Evolutionary conservation across 140 eudicot species (phyloP).

Genomic region (Bidens hawaiensis): DNA sequence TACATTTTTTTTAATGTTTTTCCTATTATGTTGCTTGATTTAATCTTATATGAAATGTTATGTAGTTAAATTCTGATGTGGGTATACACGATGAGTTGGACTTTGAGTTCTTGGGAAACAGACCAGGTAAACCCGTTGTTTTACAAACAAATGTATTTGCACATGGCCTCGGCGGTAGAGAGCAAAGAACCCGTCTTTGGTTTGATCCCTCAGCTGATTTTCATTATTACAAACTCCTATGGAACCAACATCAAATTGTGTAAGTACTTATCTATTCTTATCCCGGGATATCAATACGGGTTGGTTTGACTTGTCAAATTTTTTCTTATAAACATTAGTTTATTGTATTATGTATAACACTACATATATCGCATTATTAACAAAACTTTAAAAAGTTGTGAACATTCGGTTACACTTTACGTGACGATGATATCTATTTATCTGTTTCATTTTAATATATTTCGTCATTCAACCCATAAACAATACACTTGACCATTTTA

Average conservation of each 20-base stretch:
- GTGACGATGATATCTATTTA: no score
- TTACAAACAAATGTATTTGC: slow-evolving; percentile 59
- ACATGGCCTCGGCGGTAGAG: slow-evolving; percentile 57
- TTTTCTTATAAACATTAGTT: background rate
- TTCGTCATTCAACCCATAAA: background rate
- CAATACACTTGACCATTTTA: background rate
- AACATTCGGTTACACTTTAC: background rate
- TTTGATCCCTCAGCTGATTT: slow-evolving; percentile 61
- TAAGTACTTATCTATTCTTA: slow-evolving; percentile 26
- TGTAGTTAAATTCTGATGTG: slow-evolving; percentile 37
- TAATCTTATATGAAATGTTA: background rate
- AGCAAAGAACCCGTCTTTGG: slow-evolving; percentile 59
- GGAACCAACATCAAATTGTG: slow-evolving; percentile 75
- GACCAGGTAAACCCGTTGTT: slow-evolving; percentile 34
- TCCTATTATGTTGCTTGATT: background rate
- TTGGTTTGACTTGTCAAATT: background rate
- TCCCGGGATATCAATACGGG: background rate
- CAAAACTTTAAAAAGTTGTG: background rate
- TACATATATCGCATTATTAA: background rate
- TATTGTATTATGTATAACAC: background rate
- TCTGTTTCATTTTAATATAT: no score
- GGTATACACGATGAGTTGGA: slow-evolving; percentile 61
- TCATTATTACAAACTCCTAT: slow-evolving; percentile 55
- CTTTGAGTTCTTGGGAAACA: slow-evolving; percentile 71
- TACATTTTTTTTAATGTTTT: background rate